Conservation (phyloP, 805 yeast species). For the Nakazawaea molendinolei region DNA sequence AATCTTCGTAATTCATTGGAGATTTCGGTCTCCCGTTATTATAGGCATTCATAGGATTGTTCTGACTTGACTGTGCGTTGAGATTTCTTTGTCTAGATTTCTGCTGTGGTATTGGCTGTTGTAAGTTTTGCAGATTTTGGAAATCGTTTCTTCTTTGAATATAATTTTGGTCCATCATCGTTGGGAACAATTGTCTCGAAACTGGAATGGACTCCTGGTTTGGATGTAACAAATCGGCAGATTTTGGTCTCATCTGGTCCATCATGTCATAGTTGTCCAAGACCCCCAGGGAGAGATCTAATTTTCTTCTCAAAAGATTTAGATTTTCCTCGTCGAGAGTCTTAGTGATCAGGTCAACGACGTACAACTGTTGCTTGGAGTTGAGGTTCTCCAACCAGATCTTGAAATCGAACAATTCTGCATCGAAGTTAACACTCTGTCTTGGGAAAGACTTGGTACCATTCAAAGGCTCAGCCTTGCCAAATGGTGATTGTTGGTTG, state of each 20-base stretch:
- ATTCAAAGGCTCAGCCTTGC: not conserved
- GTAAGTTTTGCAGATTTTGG: not conserved
- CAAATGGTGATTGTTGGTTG: not conserved
- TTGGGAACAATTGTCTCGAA: too few relatives aligned
- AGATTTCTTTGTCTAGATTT: conserved; percentile 3
- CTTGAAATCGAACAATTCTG: conserved; percentile 11
- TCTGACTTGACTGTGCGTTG: conserved; percentile 11
- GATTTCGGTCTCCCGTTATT: conserved; percentile 13
- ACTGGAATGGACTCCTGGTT: conserved; percentile 4
- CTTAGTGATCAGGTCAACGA: conserved; percentile 12
- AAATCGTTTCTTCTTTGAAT: too few relatives aligned
- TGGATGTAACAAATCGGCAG: conserved; percentile 26
- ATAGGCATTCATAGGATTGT: conserved; percentile 9
- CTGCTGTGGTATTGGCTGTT: not conserved
- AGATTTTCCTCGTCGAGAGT: conserved; percentile 10
- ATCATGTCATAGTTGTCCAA: conserved; percentile 7
- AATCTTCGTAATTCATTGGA: conserved; percentile 16
- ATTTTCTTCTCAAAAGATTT: conserved; percentile 10
- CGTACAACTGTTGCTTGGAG: conserved; percentile 11
- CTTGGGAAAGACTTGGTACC: not conserved
- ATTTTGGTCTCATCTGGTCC: conserved; percentile 27
- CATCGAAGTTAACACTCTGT: conserved; percentile 6
- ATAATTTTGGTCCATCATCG: too few relatives aligned
- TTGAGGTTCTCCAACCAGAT: conserved; percentile 12
- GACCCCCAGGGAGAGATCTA: conserved; percentile 1